A percentile compares a stretch with the other conserved stretches of the same genome.
phyloP scores from a whole-genome alignment of 177 flowering plant genomes.

The Telopea speciosissima region DNA sequence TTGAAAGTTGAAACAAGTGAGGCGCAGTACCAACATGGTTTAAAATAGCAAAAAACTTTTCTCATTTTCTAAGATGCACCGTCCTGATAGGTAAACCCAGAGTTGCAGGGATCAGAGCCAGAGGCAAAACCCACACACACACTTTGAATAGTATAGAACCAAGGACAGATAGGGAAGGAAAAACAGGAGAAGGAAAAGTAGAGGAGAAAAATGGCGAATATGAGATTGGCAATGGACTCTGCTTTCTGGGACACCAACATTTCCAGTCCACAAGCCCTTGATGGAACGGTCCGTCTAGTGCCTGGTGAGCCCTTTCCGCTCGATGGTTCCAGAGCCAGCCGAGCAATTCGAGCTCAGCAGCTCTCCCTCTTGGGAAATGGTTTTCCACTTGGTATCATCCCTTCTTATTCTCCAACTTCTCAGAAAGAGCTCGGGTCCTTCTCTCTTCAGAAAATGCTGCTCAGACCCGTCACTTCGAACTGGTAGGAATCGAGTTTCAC shows the following conservation, averaged over 20 bases:
- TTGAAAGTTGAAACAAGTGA: too few species aligned
- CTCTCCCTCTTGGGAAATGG: constrained; percentile 48
- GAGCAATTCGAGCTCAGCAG: constrained; percentile 56
- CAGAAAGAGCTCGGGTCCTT: constrained; percentile 56
- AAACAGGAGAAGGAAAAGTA: not conserved
- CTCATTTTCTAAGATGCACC: not conserved
- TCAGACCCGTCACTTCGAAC: constrained; percentile 28
- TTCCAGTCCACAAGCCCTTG: constrained; percentile 47
- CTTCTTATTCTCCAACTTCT: constrained; percentile 45
- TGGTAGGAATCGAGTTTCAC: constrained; percentile 32
- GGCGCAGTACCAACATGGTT: too few species aligned
- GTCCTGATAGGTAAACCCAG: not conserved
- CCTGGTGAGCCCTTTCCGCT: constrained; percentile 76
- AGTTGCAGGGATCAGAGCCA: too few species aligned
- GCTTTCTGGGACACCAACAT: constrained; percentile 64
- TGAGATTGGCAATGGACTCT: constrained; percentile 73
- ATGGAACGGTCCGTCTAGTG: constrained; percentile 45
- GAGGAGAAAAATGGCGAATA: constrained; percentile 48
- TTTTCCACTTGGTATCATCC: constrained; percentile 75
- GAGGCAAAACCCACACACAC: too few species aligned
- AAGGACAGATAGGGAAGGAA: constrained; percentile 15
- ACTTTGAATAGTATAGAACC: not conserved
- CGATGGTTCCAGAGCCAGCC: constrained; percentile 51
- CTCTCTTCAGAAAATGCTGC: constrained; percentile 59
- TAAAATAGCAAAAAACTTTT: not conserved